These are phyloP conservation scores for Helotiales sp. DNA, from an alignment of 2,329 filamentous ascomycete species.

Conservation along the genomic window DNA sequence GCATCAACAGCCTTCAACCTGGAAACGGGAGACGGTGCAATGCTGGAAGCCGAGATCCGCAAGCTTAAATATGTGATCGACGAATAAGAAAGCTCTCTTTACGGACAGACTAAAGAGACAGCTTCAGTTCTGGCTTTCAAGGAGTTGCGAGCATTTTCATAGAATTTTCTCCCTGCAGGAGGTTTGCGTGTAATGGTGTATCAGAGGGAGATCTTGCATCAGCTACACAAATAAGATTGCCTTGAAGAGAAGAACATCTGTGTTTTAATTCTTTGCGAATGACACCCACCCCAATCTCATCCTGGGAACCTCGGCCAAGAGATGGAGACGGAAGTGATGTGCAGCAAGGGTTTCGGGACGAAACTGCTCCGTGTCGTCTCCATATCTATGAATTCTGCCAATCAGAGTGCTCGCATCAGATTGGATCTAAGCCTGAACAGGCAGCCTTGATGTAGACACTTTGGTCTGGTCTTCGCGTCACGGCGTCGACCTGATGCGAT, in stretches of 20 bases:
- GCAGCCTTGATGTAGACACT: slow-evolving; percentile 5
- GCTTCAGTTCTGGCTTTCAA: not conserved
- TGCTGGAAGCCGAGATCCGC: not conserved
- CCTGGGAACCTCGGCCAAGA: not conserved
- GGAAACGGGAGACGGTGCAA: not conserved
- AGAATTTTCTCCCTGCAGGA: not conserved
- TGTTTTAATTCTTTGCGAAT: slow-evolving; percentile 2
- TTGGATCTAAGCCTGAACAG: not conserved
- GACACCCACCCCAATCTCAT: not conserved
- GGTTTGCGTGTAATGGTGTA: not conserved
- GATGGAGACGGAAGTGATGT: not conserved
- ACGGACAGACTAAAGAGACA: not conserved
- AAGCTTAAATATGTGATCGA: not conserved
- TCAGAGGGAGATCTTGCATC: not conserved
- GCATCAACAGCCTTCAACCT: slow-evolving; percentile 5
- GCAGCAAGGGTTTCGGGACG: not conserved
- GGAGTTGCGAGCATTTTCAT: not conserved
- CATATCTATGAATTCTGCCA: not conserved
- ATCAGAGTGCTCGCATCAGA: not conserved
- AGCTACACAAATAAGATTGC: not conserved
- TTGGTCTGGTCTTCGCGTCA: not conserved
- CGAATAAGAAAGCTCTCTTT: not conserved
- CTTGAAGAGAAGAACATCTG: not conserved
- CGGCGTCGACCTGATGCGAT: too few relatives aligned
- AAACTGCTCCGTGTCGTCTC: not conserved